These are phyloP conservation scores for Aspergillus versicolor DNA, from an alignment of 2,329 filamentous ascomycete species.

Conservation along the genomic window DNA sequence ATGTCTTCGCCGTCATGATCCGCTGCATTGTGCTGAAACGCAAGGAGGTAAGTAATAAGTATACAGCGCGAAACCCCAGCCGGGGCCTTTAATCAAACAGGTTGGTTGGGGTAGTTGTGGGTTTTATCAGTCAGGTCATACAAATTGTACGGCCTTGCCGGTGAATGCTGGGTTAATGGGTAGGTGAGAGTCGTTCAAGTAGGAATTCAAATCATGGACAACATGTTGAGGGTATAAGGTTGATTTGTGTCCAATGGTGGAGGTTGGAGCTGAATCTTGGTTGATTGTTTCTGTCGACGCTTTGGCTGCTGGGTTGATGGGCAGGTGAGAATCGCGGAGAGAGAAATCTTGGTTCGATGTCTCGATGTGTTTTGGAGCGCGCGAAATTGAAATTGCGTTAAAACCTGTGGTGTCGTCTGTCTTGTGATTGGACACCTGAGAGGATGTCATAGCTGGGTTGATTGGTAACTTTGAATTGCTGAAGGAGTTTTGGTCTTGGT, in stretches of 20 bases:
- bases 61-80: slow-evolving; percentile 22
- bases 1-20: slow-evolving; percentile 19
- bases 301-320: slow-evolving; percentile 28
- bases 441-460: slow-evolving; percentile 21
- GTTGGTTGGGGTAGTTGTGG: neutral
- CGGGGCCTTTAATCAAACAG: neutral
- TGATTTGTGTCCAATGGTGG: neutral
- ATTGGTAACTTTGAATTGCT: slow-evolving; percentile 27
- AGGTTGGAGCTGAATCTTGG: neutral
- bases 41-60: slow-evolving; percentile 18
- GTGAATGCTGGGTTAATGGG: slow-evolving; percentile 32
- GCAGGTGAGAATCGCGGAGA: slow-evolving; percentile 24
- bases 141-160: slow-evolving; percentile 12
- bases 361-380: neutral
- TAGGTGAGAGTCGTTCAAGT: slow-evolving; percentile 24
- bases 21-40: slow-evolving; percentile 15
- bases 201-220: slow-evolving; percentile 8
- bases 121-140: slow-evolving; percentile 13
- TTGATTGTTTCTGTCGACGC: neutral
- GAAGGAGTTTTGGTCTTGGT: neutral
- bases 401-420: neutral
- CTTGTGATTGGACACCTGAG: neutral
- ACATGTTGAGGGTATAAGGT: neutral
- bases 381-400: neutral
- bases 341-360: slow-evolving; percentile 2